Conservation (phyloP, 108 stramenopile genomes). For the Nitzschia inconspicua region DNA sequence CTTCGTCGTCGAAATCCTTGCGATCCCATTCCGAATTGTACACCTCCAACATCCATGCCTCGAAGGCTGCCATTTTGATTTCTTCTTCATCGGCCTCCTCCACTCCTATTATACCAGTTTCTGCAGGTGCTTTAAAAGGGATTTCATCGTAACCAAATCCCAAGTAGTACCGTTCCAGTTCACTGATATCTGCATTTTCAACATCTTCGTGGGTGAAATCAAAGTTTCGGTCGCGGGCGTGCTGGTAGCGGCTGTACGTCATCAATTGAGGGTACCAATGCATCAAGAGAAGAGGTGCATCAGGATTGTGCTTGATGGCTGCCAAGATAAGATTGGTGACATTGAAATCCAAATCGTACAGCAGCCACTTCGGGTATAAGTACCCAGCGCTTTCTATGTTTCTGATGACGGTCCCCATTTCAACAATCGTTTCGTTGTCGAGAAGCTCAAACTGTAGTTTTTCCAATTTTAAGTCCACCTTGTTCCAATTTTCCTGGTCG, state of each 20-base stretch:
- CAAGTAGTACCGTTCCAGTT: constrained; percentile 69
- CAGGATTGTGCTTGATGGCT: constrained; percentile 72
- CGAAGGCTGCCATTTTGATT: constrained; percentile 78
- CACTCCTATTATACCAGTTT: constrained; percentile 70
- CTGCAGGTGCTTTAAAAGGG: constrained; percentile 60
- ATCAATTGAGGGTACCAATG: constrained; percentile 85
- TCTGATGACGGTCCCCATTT: constrained; percentile 37
- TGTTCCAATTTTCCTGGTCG: constrained; percentile 59
- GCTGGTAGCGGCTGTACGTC: constrained; percentile 61
- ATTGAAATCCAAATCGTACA: constrained; percentile 83
- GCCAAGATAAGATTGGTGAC: constrained; percentile 81
- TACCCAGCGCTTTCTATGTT: constrained; percentile 34
- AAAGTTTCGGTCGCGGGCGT: constrained; percentile 63
- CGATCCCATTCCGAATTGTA: constrained; percentile 81
- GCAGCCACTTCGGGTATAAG: constrained; percentile 60
- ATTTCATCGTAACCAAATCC: constrained; percentile 80
- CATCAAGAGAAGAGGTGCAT: constrained; percentile 73
- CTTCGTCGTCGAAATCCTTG: constrained; percentile 81
- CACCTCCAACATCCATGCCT: constrained; percentile 84
- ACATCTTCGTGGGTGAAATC: constrained; percentile 82
- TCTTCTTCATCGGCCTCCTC: constrained; percentile 83
- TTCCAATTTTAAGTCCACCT: constrained; percentile 42
- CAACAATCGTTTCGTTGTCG: constrained; percentile 41
- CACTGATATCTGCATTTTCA: constrained; percentile 65
- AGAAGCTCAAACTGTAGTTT: constrained; percentile 39